Percentiles rank a stretch among this genome's conserved stretches.
These are phyloP conservation scores for Tricholoma furcatifolium DNA, from an alignment of 768 basidiomycete species.

Conservation along the genomic window DNA sequence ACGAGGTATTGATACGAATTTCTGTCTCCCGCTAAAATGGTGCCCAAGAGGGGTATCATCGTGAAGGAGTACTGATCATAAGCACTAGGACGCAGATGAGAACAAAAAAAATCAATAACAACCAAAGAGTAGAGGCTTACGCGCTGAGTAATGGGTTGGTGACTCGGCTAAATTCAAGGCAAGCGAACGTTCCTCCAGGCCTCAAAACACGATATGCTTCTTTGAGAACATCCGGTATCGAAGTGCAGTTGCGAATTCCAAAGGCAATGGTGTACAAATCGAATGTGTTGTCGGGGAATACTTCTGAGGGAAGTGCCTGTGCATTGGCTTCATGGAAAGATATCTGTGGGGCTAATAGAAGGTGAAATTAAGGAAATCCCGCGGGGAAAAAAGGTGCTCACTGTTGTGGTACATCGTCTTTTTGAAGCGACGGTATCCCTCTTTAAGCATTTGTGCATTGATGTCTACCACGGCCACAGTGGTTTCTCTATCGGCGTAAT, in stretches of 20 bases:
- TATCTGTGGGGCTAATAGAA: conserved; percentile 77
- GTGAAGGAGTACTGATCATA: conserved; percentile 97
- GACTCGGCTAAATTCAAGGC: conserved; percentile 94
- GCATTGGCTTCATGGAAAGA: conserved; percentile 94
- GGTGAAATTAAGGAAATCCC: not conserved
- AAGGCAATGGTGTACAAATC: conserved; percentile 99
- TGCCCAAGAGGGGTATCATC: conserved; percentile 93
- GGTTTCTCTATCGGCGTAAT: conserved; percentile 87
- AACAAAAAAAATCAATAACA: not conserved
- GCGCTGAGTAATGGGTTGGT: conserved; percentile 81
- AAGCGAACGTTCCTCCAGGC: conserved; percentile 93
- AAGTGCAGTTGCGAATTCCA: conserved; percentile 96
- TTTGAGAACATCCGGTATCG: conserved; percentile 79
- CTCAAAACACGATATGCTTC: conserved; percentile 95
- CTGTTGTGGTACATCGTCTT: conserved; percentile 99
- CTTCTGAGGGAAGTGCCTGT: conserved; percentile 63
- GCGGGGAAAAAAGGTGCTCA: conserved; percentile 35
- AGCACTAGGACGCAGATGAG: conserved; percentile 44
- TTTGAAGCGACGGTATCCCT: conserved; percentile 87
- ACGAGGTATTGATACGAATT: conserved; percentile 97
- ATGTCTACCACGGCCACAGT: conserved; percentile 91
- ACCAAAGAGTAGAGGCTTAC: conserved; percentile 50
- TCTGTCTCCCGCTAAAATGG: conserved; percentile 92
- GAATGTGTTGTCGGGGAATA: conserved; percentile 80
- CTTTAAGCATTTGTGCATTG: conserved; percentile 92